Percentiles rank a stretch among this genome's conserved stretches.
These are phyloP conservation scores for Hamigera avellanea DNA, from an alignment of 495 filamentous ascomycete species.

Conservation along the genomic window DNA sequence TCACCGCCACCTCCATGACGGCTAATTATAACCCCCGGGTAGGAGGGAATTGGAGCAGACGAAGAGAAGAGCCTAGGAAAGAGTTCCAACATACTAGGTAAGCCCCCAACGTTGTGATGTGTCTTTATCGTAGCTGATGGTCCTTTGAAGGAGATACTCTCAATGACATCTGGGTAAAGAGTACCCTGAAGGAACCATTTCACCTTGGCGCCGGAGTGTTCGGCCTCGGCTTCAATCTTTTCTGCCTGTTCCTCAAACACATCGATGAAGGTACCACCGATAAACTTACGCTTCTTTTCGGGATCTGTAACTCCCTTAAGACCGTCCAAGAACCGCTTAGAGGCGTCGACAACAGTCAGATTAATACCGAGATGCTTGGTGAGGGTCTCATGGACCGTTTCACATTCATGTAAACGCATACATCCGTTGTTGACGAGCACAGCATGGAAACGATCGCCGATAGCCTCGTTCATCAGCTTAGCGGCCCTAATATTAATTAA, in stretches of 20 bases:
- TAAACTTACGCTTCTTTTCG: slow-evolving; percentile 89
- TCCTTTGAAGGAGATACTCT: slow-evolving; percentile 71
- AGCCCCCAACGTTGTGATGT: slow-evolving; percentile 77
- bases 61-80: background rate
- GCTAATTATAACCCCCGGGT: too few relatives aligned
- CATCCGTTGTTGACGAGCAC: slow-evolving; percentile 82
- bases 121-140: slow-evolving; percentile 76
- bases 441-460: slow-evolving; percentile 80
- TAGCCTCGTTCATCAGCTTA: slow-evolving; percentile 71
- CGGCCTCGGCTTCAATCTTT: slow-evolving; percentile 58
- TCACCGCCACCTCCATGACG: too few relatives aligned
- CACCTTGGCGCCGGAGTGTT: slow-evolving; percentile 53
- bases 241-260: slow-evolving; percentile 74
- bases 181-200: slow-evolving; percentile 83
- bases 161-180: slow-evolving; percentile 71
- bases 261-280: slow-evolving; percentile 78
- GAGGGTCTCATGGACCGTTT: slow-evolving; percentile 65
- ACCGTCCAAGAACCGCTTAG: slow-evolving; percentile 57
- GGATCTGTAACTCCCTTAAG: slow-evolving; percentile 72
- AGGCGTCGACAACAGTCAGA: slow-evolving; percentile 76
- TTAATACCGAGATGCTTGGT: slow-evolving; percentile 74
- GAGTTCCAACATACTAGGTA: slow-evolving; percentile 11
- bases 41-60: background rate
- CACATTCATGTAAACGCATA: slow-evolving; percentile 77
- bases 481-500: slow-evolving; percentile 42